phyloP scores from a whole-genome alignment of 169 alveolate species.

The Babesia gibsoni region DNA sequence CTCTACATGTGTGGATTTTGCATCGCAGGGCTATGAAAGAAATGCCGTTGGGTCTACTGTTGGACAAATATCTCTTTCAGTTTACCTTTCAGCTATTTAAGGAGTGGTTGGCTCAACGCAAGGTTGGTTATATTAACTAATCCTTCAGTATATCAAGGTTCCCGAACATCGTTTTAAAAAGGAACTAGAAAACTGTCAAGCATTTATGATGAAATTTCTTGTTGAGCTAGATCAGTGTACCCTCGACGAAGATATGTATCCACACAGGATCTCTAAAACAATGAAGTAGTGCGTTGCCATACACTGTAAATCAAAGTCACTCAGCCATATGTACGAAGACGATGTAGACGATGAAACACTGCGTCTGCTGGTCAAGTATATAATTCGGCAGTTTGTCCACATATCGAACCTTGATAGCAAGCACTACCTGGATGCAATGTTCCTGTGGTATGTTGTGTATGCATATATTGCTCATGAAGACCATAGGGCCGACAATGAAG shows the following conservation, averaged over 20 bases:
- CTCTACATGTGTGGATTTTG: slow-evolving; percentile 72
- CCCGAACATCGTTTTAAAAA: slow-evolving; percentile 51
- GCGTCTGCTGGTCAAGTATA: slow-evolving; percentile 58
- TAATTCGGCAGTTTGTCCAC: slow-evolving; percentile 55
- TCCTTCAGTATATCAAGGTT: background rate
- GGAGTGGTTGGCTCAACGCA: slow-evolving; percentile 66
- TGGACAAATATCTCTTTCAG: slow-evolving; percentile 66
- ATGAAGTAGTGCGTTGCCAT: slow-evolving; percentile 13
- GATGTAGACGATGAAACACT: slow-evolving; percentile 26
- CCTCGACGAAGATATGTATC: slow-evolving; percentile 40
- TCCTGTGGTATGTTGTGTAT: slow-evolving; percentile 30
- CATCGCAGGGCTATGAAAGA: slow-evolving; percentile 69
- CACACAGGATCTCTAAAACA: slow-evolving; percentile 40
- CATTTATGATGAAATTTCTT: slow-evolving; percentile 57
- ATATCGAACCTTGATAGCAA: slow-evolving; percentile 32
- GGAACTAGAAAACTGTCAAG: slow-evolving; percentile 47
- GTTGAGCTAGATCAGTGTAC: slow-evolving; percentile 57
- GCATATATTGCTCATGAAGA: background rate
- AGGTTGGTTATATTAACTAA: slow-evolving; percentile 21
- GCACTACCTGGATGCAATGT: slow-evolving; percentile 59
- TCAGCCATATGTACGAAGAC: slow-evolving; percentile 56
- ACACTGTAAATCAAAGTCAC: background rate
- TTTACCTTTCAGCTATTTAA: slow-evolving; percentile 62
- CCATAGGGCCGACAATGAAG: slow-evolving; percentile 57
- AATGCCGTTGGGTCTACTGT: slow-evolving; percentile 67